Percentiles rank a stretch among this genome's conserved stretches.
These are phyloP conservation scores for Blastobotrys buckinghamii DNA, from an alignment of 1,139 yeast genomes.

Conservation along the genomic window DNA sequence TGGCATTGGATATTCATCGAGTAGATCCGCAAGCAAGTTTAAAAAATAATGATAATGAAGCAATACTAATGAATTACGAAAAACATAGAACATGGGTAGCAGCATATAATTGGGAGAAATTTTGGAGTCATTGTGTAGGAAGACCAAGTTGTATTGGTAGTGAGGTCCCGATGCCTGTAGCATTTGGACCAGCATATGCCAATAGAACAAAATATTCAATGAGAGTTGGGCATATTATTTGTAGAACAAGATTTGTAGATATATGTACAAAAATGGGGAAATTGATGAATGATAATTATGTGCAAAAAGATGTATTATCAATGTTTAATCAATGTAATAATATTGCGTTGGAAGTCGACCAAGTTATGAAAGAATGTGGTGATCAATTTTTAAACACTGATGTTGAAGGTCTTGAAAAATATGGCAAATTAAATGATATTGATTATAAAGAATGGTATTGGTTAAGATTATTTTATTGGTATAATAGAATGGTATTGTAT, in stretches of 20 bases:
- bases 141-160: conserved; percentile 12
- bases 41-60: not conserved
- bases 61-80: conserved; percentile 12
- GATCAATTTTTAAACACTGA: conserved; percentile 4
- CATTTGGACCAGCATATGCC: conserved; percentile 9
- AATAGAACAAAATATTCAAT: conserved; percentile 8
- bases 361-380: not conserved
- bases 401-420: not conserved
- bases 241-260: conserved; percentile 1
- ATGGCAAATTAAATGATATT: conserved; percentile 9
- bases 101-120: conserved; percentile 17
- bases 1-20: conserved; percentile 18
- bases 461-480: conserved; percentile 43
- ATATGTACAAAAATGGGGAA: conserved; percentile 1
- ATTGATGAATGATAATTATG: too few species aligned
- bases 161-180: conserved; percentile 9
- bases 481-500: conserved; percentile 77
- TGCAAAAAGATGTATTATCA: not conserved
- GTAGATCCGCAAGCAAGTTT: conserved; percentile 10
- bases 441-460: conserved; percentile 14
- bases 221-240: conserved; percentile 7
- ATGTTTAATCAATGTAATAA: conserved; percentile 1
- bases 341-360: conserved; percentile 2
- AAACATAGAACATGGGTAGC: conserved; percentile 19
- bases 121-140: conserved; percentile 17